These are phyloP conservation scores for Discostella pseudostelligera DNA, from an alignment of 108 stramenopile genomes.

Conservation along the genomic window DNA sequence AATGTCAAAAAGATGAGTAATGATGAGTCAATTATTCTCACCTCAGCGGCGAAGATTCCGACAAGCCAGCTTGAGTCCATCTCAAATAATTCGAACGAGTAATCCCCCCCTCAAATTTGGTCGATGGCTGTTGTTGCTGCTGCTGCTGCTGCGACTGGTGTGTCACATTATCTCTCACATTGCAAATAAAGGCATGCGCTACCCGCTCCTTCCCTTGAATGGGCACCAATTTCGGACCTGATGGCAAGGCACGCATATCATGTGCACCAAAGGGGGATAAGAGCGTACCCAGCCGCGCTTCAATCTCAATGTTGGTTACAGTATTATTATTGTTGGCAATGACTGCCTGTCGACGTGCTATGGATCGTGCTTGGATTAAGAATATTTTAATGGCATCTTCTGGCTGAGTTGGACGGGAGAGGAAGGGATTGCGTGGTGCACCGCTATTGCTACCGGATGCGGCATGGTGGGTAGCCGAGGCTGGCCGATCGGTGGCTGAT, in stretches of 20 bases:
- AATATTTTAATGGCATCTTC: slow-evolving; percentile 68
- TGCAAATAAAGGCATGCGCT: slow-evolving; percentile 64
- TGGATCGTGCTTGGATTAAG: slow-evolving; percentile 61
- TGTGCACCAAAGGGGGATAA: slow-evolving; percentile 52
- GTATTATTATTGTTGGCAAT: slow-evolving; percentile 16
- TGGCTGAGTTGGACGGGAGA: slow-evolving; percentile 62
- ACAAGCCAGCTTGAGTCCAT: slow-evolving; percentile 69
- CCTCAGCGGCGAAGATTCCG: slow-evolving; percentile 56
- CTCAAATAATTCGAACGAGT: slow-evolving; percentile 68
- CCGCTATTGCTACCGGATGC: background rate
- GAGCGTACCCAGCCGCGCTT: slow-evolving; percentile 75
- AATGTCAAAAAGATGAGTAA: too few relatives aligned
- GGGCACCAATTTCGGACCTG: slow-evolving; percentile 60
- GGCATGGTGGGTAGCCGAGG: background rate
- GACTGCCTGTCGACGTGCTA: slow-evolving; percentile 34
- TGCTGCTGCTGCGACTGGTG: slow-evolving; percentile 12
- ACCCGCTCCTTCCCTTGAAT: slow-evolving; percentile 41
- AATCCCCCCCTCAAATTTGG: slow-evolving; percentile 68
- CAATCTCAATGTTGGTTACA: slow-evolving; percentile 56
- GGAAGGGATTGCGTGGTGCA: slow-evolving; percentile 50
- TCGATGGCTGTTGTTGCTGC: slow-evolving; percentile 5
- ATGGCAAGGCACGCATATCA: slow-evolving; percentile 59
- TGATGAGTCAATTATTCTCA: too few relatives aligned
- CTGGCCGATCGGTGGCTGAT: slow-evolving; percentile 20
- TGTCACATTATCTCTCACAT: slow-evolving; percentile 18